Evolutionary conservation across 805 yeast genomes (phyloP), one percentile per base, ranked within the genome.

Genomic region (Ogataea glucozyma): DNA sequence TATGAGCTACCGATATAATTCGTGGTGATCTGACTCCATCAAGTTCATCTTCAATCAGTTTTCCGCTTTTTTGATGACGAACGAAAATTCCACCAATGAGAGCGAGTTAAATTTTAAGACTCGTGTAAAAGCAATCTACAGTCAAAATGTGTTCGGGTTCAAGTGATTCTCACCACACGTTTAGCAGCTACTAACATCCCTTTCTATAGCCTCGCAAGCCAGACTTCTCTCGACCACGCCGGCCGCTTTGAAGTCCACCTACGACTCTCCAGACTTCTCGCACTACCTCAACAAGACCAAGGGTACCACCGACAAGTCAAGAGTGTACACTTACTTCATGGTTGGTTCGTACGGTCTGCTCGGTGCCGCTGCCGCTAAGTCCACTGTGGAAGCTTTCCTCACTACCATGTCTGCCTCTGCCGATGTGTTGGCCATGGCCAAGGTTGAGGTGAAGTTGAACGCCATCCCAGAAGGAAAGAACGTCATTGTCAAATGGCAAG

Each of bases 401-500:
- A 75, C 87, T 48, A 79, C 97, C 54, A 84, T 90, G 95, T 81
- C 96, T 55, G 99, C 99, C 26, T 90, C 99, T 49, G 96, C 97
- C 53, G 99, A 93, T 76, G 96, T 93, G 47, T 80, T 93, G 73
- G 99, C 99, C 49, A 84, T 93, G 96, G 99, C 99, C 60, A 93
- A 93, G 76, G 97, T 91, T 61, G 99, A 93, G 77, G 97, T 93
- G 57, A 90, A 87, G 67, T 82, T 93, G 61, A 81, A 84, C 44
- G 85, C 88, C 51, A 88, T 93, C 54, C 99, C 99, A 61, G 88
- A 84, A 68, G 98, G 98, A 72, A 91, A 91, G 78, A 93, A 93
- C 72, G 95, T 93, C 53, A 88, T 93, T 64, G 96, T 93, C 58
- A 93, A 93, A 75, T 93, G 99, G 99, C 97, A 95, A 74, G 99